Evolutionary conservation across 2,329 filamentous ascomycete species (phyloP).

Genomic region (Alternaria sp.): DNA sequence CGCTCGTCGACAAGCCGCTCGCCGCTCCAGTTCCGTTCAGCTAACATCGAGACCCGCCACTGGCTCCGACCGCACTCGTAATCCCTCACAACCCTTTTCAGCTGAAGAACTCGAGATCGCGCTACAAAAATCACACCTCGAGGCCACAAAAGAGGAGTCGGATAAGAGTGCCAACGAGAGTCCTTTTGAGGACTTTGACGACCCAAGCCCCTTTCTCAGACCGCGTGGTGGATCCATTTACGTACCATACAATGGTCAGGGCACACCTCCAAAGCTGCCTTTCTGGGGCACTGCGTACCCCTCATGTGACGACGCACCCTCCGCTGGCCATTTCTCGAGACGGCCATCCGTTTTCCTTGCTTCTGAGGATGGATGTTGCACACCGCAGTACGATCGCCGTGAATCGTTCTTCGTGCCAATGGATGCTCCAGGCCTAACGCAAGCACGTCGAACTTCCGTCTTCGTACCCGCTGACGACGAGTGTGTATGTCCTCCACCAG

Average conservation of each 20-base stretch:
- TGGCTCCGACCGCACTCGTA: conserved; percentile 38
- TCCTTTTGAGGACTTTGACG: conserved; percentile 29
- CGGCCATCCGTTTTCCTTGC: conserved; percentile 20
- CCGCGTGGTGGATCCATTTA: conserved; percentile 40
- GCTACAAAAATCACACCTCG: conserved; percentile 52
- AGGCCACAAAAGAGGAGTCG: conserved; percentile 41
- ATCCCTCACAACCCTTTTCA: conserved; percentile 52
- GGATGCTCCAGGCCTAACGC: conserved; percentile 20
- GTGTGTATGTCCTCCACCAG: conserved; percentile 23
- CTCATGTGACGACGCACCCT: conserved; percentile 19
- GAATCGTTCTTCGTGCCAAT: conserved; percentile 25
- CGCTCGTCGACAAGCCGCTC: conserved; percentile 33
- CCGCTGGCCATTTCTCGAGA: conserved; percentile 22
- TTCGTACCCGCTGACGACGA: conserved; percentile 25
- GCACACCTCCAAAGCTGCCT: conserved; percentile 32
- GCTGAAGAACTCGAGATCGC: conserved; percentile 57
- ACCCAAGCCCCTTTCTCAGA: conserved; percentile 32
- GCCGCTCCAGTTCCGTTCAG: conserved; percentile 39
- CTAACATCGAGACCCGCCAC: conserved; percentile 36
- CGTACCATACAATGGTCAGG: conserved; percentile 34
- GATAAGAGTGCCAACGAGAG: conserved; percentile 35
- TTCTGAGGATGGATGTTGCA: conserved; percentile 13
- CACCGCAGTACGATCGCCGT: conserved; percentile 27
- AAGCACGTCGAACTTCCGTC: conserved; percentile 26
- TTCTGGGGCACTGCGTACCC: conserved; percentile 31